Evolutionary conservation across 352 stramenopile species (phyloP), one percentile per base, ranked within the genome.

Genomic region (Phytophthora vignae): DNA sequence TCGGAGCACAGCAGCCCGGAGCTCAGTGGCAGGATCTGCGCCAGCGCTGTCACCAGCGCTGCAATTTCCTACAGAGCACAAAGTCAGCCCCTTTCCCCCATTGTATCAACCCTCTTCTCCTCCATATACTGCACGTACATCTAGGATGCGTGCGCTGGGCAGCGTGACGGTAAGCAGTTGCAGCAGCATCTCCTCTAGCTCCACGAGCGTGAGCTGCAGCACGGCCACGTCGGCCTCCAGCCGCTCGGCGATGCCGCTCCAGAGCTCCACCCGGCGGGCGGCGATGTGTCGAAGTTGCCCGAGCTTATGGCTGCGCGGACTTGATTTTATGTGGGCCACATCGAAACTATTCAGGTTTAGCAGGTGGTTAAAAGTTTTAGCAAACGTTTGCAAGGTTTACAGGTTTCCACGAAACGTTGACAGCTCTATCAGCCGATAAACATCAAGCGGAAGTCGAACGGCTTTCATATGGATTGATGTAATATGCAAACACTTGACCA

Each of bases 141-240:
- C 88, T 53, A 22, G 21, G 21, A 22, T 22, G 21, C 22, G 81
- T 52, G 86, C 60, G 49, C 89, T 92, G n/a, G 88, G 87, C 44
- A 93, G 64, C 36, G 76, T 42, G 21, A 94, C 67, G 49, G 50
- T 56, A 42, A 91, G 59, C n/a, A 94, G 64, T 64, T 95, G 86
- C 46, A 78, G 79, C 3, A 95, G 62, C n/a, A 93, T 91, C n/a
- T 95, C 88, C 46, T 95, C 86, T 59, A 94, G 66, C 49, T 95
- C 86, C 59, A 95, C 88, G 9, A 87, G 79, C 61, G 85, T 94
- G 60, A 95, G 78, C 73, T 79, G 71, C 61, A 85, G 64, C 67
- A 78, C 73, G 1, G 68, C 48, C 8, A 90, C 77, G 50, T 95
- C 87, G 10, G 79, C 79, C 55, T 94, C 83, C 17, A 93, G 49